Evolutionary conservation across 352 stramenopile species (phyloP).

Genomic region (Pythium diclinum): DNA sequence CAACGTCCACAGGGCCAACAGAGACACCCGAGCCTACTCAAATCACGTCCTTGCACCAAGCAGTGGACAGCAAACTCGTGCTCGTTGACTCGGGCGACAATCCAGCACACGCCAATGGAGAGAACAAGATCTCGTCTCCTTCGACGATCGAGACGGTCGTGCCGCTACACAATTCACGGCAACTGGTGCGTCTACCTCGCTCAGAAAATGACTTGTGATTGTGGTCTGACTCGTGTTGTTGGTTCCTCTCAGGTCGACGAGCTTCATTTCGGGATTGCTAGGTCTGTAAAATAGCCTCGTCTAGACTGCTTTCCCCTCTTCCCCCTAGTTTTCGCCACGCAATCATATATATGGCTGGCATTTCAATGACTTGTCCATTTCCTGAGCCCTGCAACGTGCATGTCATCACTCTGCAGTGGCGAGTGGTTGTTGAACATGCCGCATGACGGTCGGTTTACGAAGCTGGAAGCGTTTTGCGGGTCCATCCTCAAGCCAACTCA

Average conservation of each 20-base stretch:
- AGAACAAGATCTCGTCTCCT: conserved; percentile 57
- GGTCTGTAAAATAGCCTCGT: conserved; percentile 27
- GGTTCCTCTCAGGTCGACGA: conserved; percentile 24
- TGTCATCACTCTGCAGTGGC: not conserved
- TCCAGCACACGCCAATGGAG: conserved; percentile 33
- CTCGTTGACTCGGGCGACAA: conserved; percentile 31
- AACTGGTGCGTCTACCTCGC: conserved; percentile 44
- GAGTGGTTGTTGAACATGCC: conserved; percentile 1
- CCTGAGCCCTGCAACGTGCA: not conserved
- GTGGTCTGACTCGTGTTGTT: not conserved
- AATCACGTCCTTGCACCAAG: conserved; percentile 17
- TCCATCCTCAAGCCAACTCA: conserved; percentile 7
- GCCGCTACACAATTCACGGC: conserved; percentile 59
- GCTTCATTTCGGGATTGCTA: conserved; percentile 25
- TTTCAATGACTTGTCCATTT: not conserved
- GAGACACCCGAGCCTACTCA: not conserved
- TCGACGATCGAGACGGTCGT: conserved; percentile 79
- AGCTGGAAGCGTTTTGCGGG: conserved; percentile 3
- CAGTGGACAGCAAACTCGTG: conserved; percentile 35
- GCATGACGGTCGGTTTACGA: not conserved
- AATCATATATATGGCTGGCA: conserved; percentile 9
- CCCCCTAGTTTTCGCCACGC: conserved; percentile 1
- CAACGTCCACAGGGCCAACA: conserved; percentile 1
- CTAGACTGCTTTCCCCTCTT: not conserved
- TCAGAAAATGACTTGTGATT: not conserved